Evolutionary conservation across 768 basidiomycete genomes (phyloP).

Genomic region (Mycena metata): DNA sequence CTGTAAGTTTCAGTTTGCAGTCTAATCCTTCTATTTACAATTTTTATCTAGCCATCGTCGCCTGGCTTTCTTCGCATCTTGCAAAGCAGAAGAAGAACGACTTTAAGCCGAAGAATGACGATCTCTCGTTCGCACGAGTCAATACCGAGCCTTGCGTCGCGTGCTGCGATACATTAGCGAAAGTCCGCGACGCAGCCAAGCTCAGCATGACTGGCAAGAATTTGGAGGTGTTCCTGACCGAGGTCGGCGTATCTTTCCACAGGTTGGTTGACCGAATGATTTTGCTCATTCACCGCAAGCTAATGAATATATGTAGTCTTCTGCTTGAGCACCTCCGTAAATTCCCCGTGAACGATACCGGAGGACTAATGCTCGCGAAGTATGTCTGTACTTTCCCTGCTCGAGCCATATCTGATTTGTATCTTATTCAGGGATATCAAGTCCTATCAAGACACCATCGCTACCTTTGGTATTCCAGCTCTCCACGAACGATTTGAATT

Average conservation of each 20-base stretch:
- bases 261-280: conserved; percentile 59
- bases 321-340: conserved; percentile 95
- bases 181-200: conserved; percentile 80
- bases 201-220: conserved; percentile 93
- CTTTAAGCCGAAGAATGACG: conserved; percentile 97
- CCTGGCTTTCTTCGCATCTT: conserved; percentile 82
- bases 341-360: conserved; percentile 96
- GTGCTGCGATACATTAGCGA: conserved; percentile 89
- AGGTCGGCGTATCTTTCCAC: conserved; percentile 95
- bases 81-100: conserved; percentile 95
- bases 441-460: conserved; percentile 92
- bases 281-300: background rate
- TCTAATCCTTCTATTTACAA: background rate
- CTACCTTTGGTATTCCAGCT: conserved; percentile 84
- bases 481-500: conserved; percentile 97
- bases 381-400: conserved; percentile 52
- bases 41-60: conserved; percentile 67
- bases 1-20: conserved; percentile 59
- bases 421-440: conserved; percentile 83
- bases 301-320: conserved; percentile 62
- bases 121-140: conserved; percentile 92
- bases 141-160: conserved; percentile 94
- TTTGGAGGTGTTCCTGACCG: conserved; percentile 90
- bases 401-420: background rate
- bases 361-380: conserved; percentile 99